A percentile compares a stretch with the other conserved stretches of the same genome.
phyloP scores from a whole-genome alignment of 495 filamentous ascomycete genomes.

The Hyaloscypha variabilis region DNA sequence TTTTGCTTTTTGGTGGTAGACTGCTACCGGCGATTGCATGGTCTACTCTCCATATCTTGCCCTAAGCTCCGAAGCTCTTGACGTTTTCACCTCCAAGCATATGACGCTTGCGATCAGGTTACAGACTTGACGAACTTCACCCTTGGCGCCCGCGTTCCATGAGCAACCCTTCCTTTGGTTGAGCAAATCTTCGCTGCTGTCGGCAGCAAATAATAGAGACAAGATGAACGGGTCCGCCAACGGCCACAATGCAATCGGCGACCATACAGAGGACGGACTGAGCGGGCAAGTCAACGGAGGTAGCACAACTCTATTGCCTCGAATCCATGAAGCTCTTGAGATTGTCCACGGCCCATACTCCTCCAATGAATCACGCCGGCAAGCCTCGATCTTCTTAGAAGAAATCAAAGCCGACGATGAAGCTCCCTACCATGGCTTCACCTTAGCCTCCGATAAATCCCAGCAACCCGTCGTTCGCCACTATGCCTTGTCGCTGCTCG shows the following conservation, averaged over 20 bases:
- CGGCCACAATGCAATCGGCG: slow-evolving; percentile 16
- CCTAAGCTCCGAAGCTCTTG: slow-evolving; percentile 9
- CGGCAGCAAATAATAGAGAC: not conserved
- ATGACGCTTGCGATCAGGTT: slow-evolving; percentile 19
- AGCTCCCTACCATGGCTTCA: slow-evolving; percentile 84
- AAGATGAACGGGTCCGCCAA: slow-evolving; percentile 30
- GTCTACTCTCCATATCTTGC: not conserved
- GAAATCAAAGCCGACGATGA: slow-evolving; percentile 73
- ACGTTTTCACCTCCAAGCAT: slow-evolving; percentile 7
- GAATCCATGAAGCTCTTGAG: slow-evolving; percentile 80
- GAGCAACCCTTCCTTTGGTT: not conserved
- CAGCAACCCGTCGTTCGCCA: slow-evolving; percentile 84
- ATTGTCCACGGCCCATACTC: slow-evolving; percentile 84
- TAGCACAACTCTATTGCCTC: slow-evolving; percentile 33
- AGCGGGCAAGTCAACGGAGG: slow-evolving; percentile 20
- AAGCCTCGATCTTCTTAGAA: slow-evolving; percentile 84
- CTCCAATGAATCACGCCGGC: slow-evolving; percentile 78
- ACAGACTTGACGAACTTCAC: slow-evolving; percentile 20
- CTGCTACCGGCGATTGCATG: not conserved
- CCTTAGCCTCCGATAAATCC: slow-evolving; percentile 70
- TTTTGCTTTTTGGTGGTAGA: not conserved
- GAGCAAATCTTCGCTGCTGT: not conserved
- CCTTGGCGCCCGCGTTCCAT: not conserved
- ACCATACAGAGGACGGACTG: not conserved
- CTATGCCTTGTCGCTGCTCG: slow-evolving; percentile 88